Conservation (phyloP, 768 basidiomycete genomes). For the Lyophyllum shimeji region DNA sequence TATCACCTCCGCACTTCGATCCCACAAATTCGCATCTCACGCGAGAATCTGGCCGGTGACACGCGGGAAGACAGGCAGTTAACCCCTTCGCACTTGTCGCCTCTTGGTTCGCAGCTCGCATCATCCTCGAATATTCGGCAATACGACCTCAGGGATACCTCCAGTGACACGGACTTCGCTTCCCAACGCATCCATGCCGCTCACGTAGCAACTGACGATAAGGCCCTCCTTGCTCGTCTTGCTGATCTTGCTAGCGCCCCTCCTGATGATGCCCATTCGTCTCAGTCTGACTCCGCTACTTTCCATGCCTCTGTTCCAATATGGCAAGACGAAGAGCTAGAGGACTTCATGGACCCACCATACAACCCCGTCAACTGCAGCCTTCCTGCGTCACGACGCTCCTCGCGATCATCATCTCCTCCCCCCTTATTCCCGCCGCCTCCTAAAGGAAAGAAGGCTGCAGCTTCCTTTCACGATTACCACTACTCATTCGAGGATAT, state of each 20-base stretch:
- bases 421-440: slow-evolving; percentile 42
- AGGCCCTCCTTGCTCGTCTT: slow-evolving; percentile 53
- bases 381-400: slow-evolving; percentile 9
- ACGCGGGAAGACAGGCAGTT: not conserved
- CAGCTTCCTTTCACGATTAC: slow-evolving; percentile 39
- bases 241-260: slow-evolving; percentile 51
- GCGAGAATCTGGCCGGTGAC: not conserved
- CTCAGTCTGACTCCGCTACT: slow-evolving; percentile 14
- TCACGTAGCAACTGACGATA: slow-evolving; percentile 71
- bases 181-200: slow-evolving; percentile 34
- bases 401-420: slow-evolving; percentile 17
- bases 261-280: slow-evolving; percentile 18
- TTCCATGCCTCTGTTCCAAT: slow-evolving; percentile 46
- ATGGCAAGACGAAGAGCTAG: slow-evolving; percentile 51
- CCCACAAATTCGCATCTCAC: slow-evolving; percentile 7
- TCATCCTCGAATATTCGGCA: slow-evolving; percentile 16
- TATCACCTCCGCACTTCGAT: slow-evolving; percentile 37
- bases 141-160: slow-evolving; percentile 8
- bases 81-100: not conserved
- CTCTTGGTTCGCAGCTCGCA: not conserved
- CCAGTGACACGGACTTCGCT: slow-evolving; percentile 11
- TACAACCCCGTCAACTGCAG: slow-evolving; percentile 1
- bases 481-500: slow-evolving; percentile 38
- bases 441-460: slow-evolving; percentile 42
- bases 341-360: slow-evolving; percentile 29